Conservation (phyloP, 2,329 filamentous ascomycete species). For the Xylaria digitata region DNA sequence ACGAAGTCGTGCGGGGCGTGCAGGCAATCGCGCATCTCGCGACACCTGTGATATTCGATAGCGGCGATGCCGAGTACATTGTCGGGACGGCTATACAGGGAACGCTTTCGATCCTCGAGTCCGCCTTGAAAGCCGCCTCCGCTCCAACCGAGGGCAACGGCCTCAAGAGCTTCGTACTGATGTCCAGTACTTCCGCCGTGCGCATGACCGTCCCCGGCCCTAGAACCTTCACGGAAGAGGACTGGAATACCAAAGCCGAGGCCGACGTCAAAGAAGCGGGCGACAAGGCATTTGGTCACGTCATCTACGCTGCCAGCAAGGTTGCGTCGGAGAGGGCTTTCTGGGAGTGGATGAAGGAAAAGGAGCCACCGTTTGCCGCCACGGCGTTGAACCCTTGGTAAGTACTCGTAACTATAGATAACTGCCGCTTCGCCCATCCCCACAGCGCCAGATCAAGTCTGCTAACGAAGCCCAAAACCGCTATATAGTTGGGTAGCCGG, state of each 20-base stretch:
- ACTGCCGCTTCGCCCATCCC: neutral
- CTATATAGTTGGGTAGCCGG: slow-evolving; percentile 53
- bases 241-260: slow-evolving; percentile 29
- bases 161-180: slow-evolving; percentile 44
- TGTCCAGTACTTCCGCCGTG: slow-evolving; percentile 44
- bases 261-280: slow-evolving; percentile 24
- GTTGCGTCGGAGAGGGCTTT: slow-evolving; percentile 48
- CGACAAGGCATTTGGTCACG: slow-evolving; percentile 34
- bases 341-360: slow-evolving; percentile 51
- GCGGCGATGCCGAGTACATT: slow-evolving; percentile 37
- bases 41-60: slow-evolving; percentile 37
- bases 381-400: slow-evolving; percentile 53
- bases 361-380: slow-evolving; percentile 49
- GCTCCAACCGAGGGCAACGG: neutral
- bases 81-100: slow-evolving; percentile 36
- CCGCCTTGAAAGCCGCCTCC: slow-evolving; percentile 24
- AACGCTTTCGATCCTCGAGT: slow-evolving; percentile 36
- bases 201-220: slow-evolving; percentile 1
- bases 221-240: slow-evolving; percentile 26
- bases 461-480: neutral
- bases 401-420: slow-evolving; percentile 12
- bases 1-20: slow-evolving; percentile 48
- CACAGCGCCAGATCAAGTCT: neutral
- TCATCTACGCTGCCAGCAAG: slow-evolving; percentile 50
- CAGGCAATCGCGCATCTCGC: slow-evolving; percentile 43